Evolutionary conservation across 257 asterid species (phyloP).

Genomic region (Mentha longifolia): DNA sequence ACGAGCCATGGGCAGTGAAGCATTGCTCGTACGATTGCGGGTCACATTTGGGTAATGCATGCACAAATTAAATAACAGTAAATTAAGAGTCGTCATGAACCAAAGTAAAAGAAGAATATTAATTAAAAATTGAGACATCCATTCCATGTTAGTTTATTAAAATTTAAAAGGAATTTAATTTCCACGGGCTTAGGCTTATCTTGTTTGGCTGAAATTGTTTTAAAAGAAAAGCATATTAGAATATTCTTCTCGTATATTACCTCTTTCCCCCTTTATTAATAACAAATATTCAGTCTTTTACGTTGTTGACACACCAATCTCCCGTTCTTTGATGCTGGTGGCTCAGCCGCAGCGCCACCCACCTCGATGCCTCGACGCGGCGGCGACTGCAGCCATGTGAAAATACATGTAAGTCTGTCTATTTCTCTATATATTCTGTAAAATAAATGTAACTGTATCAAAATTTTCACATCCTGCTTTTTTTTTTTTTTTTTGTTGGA

Average conservation of each 20-base stretch:
- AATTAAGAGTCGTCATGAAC: too few species aligned
- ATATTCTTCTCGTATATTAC: slow-evolving; percentile 68
- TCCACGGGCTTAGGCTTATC: not conserved
- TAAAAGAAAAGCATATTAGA: slow-evolving; percentile 45
- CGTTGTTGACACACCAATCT: slow-evolving; percentile 12
- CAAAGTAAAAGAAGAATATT: too few species aligned
- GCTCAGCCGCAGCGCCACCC: slow-evolving; percentile 32
- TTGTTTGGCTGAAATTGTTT: slow-evolving; percentile 34
- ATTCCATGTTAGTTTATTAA: not conserved
- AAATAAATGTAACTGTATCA: not conserved
- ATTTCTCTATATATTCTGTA: not conserved
- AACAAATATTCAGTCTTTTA: not conserved
- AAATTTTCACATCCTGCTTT: not conserved
- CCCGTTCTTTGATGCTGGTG: slow-evolving; percentile 4
- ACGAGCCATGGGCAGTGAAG: too few species aligned
- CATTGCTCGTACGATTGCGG: too few species aligned
- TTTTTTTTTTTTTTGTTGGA: not conserved
- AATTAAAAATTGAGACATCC: not conserved
- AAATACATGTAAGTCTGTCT: slow-evolving; percentile 6
- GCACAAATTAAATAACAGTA: too few species aligned
- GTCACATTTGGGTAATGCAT: too few species aligned
- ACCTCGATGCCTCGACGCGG: slow-evolving; percentile 1
- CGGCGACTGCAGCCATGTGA: not conserved
- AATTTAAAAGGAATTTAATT: slow-evolving; percentile 18
- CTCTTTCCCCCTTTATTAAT: not conserved